These are phyloP conservation scores for Danielozyma ontarioensis DNA, from an alignment of 805 yeast species.

Conservation along the genomic window DNA sequence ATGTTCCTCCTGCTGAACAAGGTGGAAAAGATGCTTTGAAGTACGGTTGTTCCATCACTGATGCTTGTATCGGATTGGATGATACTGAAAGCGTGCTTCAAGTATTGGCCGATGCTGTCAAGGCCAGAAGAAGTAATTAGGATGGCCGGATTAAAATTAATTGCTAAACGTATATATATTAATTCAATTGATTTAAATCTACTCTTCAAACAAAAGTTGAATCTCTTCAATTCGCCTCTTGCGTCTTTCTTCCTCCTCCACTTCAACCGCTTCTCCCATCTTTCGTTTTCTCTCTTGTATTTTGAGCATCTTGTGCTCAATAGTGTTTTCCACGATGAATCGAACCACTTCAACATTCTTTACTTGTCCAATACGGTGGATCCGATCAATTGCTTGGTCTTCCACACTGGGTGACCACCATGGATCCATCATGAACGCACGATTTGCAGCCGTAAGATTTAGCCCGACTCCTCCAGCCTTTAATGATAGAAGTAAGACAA, in stretches of 20 bases:
- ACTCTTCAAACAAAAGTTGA: slow-evolving; percentile 56
- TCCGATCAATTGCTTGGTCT: slow-evolving; percentile 85
- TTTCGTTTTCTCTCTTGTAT: slow-evolving; percentile 83
- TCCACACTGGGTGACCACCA: slow-evolving; percentile 96
- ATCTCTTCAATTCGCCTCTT: slow-evolving; percentile 69
- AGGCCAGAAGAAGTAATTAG: slow-evolving; percentile 64
- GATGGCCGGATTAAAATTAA: neutral
- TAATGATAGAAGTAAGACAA: slow-evolving; percentile 63
- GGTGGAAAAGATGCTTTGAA: slow-evolving; percentile 70
- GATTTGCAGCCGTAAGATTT: slow-evolving; percentile 77
- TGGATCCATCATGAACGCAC: slow-evolving; percentile 90
- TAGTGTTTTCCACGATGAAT: slow-evolving; percentile 76
- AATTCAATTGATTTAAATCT: neutral
- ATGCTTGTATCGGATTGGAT: slow-evolving; percentile 93
- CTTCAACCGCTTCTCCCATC: slow-evolving; percentile 74
- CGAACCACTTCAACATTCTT: slow-evolving; percentile 68
- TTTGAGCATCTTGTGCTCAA: slow-evolving; percentile 82
- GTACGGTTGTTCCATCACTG: slow-evolving; percentile 96
- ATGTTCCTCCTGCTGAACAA: slow-evolving; percentile 62
- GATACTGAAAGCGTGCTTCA: slow-evolving; percentile 69
- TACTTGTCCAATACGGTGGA: slow-evolving; percentile 86
- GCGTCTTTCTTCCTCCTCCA: slow-evolving; percentile 69
- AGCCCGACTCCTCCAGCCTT: slow-evolving; percentile 96
- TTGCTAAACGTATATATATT: neutral
- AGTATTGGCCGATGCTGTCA: slow-evolving; percentile 73